Percentiles rank a stretch among this genome's conserved stretches.
Evolutionary conservation across 75 land plant species (phyloP).

Genomic region (Adiantum capillusveneris): DNA sequence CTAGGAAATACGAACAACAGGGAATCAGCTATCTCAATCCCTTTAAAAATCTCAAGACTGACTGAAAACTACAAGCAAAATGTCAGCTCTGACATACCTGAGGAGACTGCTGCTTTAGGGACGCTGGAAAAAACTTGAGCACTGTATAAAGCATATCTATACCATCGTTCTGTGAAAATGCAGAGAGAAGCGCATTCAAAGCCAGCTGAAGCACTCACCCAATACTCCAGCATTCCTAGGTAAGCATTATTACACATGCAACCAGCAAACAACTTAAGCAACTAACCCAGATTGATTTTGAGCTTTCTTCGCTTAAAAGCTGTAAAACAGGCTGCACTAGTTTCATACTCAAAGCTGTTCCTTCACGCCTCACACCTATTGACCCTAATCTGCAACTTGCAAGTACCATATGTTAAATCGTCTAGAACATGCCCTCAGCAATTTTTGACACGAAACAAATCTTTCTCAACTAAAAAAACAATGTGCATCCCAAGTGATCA

Average conservation of each 20-base stretch:
- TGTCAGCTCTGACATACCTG: too few species aligned
- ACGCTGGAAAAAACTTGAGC: conserved; percentile 56
- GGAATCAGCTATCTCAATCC: too few species aligned
- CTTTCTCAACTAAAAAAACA: too few species aligned
- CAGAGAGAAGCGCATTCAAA: neutral
- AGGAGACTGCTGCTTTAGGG: conserved; percentile 58
- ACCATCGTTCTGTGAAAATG: conserved; percentile 51
- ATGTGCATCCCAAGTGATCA: too few species aligned
- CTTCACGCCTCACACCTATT: conserved; percentile 31
- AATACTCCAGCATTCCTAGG: too few species aligned
- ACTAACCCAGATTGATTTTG: conserved; percentile 35
- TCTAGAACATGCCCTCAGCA: too few species aligned
- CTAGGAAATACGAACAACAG: too few species aligned
- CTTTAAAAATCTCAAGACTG: too few species aligned
- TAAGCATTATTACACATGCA: too few species aligned
- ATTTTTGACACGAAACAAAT: too few species aligned
- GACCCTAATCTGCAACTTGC: neutral
- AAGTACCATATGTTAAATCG: neutral
- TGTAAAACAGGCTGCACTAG: conserved; percentile 34
- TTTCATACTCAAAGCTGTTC: conserved; percentile 25
- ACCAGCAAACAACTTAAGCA: neutral
- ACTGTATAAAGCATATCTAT: conserved; percentile 50
- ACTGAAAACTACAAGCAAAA: too few species aligned
- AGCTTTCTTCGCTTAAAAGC: conserved; percentile 34
- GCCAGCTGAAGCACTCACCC: too few species aligned